A percentile compares a stretch with the other conserved stretches of the same genome.
Conservation (phyloP, 305 asterid species). For the Ilex paraguariensis region DNA sequence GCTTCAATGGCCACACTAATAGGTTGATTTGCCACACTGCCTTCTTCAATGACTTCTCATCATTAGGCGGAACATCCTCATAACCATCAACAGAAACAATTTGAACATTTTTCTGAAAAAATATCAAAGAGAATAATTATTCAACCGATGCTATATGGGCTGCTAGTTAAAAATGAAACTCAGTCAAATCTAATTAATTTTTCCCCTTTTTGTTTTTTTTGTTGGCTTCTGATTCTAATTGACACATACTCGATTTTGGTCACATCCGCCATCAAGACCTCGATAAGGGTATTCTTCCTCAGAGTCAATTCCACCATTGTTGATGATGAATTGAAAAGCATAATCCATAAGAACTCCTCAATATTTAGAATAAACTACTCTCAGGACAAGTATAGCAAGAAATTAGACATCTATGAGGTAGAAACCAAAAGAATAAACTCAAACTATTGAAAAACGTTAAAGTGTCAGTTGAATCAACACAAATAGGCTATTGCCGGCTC, state of each 20-base stretch:
- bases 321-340: no score
- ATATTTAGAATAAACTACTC: no score
- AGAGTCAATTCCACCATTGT: constrained; percentile 74
- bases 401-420: no score
- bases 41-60: constrained; percentile 67
- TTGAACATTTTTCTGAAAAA: constrained; percentile 50
- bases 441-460: no score
- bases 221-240: no score
- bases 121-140: background rate
- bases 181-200: background rate
- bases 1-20: constrained; percentile 89
- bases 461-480: no score
- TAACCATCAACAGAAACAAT: constrained; percentile 67
- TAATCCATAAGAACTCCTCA: constrained; percentile 82
- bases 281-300: constrained; percentile 71
- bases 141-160: no score
- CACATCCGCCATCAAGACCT: constrained; percentile 57
- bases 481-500: no score
- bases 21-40: constrained; percentile 73
- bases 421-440: no score
- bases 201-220: no score
- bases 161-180: background rate
- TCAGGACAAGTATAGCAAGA: no score
- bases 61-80: constrained; percentile 66
- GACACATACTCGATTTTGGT: constrained; percentile 36